Evolutionary conservation across 768 basidiomycete genomes (phyloP), one percentile per base, ranked within the genome.

Genomic region (Serendipita sp.): DNA sequence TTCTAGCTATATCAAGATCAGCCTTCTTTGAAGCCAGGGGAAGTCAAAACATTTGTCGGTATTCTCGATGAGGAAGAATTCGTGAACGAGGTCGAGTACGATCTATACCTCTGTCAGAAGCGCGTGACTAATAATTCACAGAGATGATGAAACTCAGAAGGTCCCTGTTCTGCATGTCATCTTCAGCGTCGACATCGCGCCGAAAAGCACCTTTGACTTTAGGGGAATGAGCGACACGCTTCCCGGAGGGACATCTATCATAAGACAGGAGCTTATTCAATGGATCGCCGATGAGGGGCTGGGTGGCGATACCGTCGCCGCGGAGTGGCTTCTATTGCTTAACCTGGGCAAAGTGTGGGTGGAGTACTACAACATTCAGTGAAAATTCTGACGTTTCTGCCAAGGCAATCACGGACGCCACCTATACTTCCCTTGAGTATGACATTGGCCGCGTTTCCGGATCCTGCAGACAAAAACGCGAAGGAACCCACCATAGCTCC

Each of bases 241-340:
- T 4, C 26, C 51, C 64, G 20, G 20, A 4, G 26, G 9, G 4
- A 44, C 50, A 30, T 13, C 44, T 24, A 56, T 53, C 3, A 63
- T 81, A 16, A 76, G 85, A 41, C 68, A 76, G 5, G 79, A 83
- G 48, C 74, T 92, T 17, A 76, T 90, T 42, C 65, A 73, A 0
- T 92, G 90, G 90, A 79, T 92, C 56, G 85, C 88, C 0, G 72
- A 77, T 24, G 82, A 86, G 68, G 81, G 77, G 11, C 75, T 91
- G 3, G 85, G 77, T 0, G 84, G 86, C 3, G 89, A 92, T 68
- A 70, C 67, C 31, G 74, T 80, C 22, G 83, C 83, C 1, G 87
- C 88, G 24, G 84, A 90, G 72, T 90, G 85, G 85, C 75, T 87
- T 4, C 74, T 91, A 3, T 74, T 90, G 28, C 74, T 78, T 44